A percentile compares a stretch with the other conserved stretches of the same genome.
These are phyloP conservation scores for Cercospora canescens DNA, from an alignment of 2,329 filamentous ascomycete genomes.

Conservation along the genomic window DNA sequence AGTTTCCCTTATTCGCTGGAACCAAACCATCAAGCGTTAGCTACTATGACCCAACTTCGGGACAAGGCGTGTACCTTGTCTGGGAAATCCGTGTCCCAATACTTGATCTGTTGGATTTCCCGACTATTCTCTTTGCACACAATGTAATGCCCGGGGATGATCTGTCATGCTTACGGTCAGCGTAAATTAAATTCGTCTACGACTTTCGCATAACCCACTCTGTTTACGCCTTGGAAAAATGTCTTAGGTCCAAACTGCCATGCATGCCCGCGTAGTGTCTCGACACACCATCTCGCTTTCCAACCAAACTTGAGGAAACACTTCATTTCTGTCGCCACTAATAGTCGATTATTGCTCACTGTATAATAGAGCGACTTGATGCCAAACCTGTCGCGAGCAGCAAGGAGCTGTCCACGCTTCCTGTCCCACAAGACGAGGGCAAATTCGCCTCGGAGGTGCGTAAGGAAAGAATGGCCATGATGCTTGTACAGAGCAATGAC, in stretches of 20 bases:
- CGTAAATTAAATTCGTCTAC: too few relatives aligned
- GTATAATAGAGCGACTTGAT: constrained; percentile 61
- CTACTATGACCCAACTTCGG: too few relatives aligned
- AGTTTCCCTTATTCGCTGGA: too few relatives aligned
- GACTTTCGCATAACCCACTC: too few relatives aligned
- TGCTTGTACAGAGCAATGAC: constrained; percentile 54
- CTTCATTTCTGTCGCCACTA: constrained; percentile 57
- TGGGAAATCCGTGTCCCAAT: constrained; percentile 56
- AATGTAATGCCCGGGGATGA: too few relatives aligned
- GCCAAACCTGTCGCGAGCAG: constrained; percentile 56
- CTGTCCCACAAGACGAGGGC: constrained; percentile 54
- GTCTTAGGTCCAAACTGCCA: constrained; percentile 51
- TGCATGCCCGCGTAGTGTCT: constrained; percentile 34
- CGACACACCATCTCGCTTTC: constrained; percentile 54
- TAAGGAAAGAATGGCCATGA: constrained; percentile 47
- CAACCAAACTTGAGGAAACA: constrained; percentile 53
- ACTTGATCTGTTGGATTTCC: constrained; percentile 43
- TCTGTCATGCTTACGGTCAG: too few relatives aligned
- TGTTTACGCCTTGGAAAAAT: constrained; percentile 52
- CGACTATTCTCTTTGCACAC: constrained; percentile 42
- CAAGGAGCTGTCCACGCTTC: constrained; percentile 45
- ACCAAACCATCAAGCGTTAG: too few relatives aligned
- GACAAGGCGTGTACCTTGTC: constrained; percentile 49
- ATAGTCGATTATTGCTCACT: constrained; percentile 37
- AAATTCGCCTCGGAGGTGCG: constrained; percentile 57